These are phyloP conservation scores for Myxozyma melibiosi DNA, from an alignment of 805 yeast genomes.

Conservation along the genomic window DNA sequence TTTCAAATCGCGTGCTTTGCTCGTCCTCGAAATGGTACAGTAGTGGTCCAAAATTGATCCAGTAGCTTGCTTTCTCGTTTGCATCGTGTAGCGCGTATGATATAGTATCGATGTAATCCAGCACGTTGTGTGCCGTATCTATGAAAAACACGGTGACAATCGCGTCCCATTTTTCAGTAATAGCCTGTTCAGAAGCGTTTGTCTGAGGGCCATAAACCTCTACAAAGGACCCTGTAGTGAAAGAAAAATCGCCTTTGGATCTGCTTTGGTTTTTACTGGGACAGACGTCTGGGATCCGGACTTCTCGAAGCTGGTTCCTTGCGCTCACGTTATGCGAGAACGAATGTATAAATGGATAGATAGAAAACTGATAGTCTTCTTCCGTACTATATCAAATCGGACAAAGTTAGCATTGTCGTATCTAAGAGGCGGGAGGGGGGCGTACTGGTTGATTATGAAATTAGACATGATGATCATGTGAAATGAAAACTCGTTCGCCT, in stretches of 20 bases:
- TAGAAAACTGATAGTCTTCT: constrained; percentile 8
- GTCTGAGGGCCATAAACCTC: constrained; percentile 46
- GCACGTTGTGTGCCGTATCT: constrained; percentile 87
- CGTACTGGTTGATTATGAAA: constrained; percentile 37
- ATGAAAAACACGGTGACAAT: constrained; percentile 66
- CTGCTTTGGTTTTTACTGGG: constrained; percentile 3
- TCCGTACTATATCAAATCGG: constrained; percentile 12
- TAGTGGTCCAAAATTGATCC: constrained; percentile 93
- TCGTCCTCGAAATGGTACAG: constrained; percentile 69
- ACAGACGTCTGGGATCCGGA: constrained; percentile 46
- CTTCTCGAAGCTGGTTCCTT: constrained; percentile 54
- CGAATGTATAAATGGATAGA: constrained; percentile 54
- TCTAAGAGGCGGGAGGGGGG: constrained; percentile 49
- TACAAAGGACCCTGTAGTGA: constrained; percentile 63
- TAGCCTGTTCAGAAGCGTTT: background rate
- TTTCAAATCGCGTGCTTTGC: background rate
- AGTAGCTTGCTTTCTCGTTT: constrained; percentile 48
- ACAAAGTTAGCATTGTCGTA: constrained; percentile 54
- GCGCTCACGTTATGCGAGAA: constrained; percentile 63
- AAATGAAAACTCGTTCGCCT: constrained; percentile 75
- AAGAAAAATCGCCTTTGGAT: constrained; percentile 20
- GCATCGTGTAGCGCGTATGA: constrained; percentile 44
- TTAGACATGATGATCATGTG: constrained; percentile 65
- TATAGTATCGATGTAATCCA: constrained; percentile 73
- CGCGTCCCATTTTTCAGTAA: constrained; percentile 44